Evolutionary conservation across 169 alveolate species (phyloP).

Genomic region (Cryptosporidium viatorum): DNA sequence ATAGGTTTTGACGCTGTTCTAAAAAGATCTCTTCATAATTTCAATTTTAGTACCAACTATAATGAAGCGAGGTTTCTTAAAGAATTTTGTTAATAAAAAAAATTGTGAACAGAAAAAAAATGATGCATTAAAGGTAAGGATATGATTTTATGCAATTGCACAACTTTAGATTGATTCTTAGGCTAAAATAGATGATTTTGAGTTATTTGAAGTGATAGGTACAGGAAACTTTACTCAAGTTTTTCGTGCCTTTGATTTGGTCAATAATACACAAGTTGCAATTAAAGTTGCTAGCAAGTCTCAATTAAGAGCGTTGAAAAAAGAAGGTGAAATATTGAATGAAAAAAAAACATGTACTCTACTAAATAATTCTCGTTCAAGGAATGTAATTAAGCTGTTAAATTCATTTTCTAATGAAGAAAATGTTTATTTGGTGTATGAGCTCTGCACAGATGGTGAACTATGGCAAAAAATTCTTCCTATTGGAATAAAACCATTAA

Average conservation of each 20-base stretch:
- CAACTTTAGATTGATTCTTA: background rate
- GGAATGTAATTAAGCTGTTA: conserved; percentile 32
- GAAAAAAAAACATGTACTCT: conserved; percentile 34
- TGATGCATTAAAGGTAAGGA: conserved; percentile 25
- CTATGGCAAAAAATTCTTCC: conserved; percentile 61
- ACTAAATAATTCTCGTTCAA: background rate
- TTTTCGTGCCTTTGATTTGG: conserved; percentile 29
- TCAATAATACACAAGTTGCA: conserved; percentile 32
- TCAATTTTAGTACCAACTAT: background rate
- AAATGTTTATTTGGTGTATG: conserved; percentile 34
- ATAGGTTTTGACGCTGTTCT: background rate
- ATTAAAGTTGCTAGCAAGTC: conserved; percentile 47
- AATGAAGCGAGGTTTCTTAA: conserved; percentile 64
- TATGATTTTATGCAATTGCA: background rate
- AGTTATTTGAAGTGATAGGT: conserved; percentile 48
- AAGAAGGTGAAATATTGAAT: conserved; percentile 64
- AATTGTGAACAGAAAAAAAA: background rate
- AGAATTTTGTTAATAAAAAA: background rate
- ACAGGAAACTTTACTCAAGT: conserved; percentile 67
- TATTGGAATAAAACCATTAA: conserved; percentile 45
- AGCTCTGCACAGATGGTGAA: conserved; percentile 34
- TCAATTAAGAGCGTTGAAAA: conserved; percentile 24
- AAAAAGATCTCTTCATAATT: background rate
- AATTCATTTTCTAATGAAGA: conserved; percentile 39
- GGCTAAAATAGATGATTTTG: conserved; percentile 2